A percentile compares a stretch with the other conserved stretches of the same genome.
These are phyloP conservation scores for Cystobasidiaceae sp. DNA, from an alignment of 1,284 basidiomycete species.

Conservation along the genomic window DNA sequence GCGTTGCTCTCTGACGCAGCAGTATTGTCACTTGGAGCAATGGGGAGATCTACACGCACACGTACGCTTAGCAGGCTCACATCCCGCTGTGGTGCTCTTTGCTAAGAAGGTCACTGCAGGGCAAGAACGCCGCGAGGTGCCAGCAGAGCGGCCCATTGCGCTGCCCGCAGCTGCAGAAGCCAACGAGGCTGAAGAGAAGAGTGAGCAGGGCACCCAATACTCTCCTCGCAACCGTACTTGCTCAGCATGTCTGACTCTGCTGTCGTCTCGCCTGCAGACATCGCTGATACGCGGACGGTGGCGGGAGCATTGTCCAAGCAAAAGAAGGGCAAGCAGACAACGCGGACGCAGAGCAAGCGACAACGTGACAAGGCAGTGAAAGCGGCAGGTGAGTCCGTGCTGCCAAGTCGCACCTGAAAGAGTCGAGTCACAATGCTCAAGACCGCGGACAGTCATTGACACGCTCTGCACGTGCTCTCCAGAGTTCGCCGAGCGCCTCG, in stretches of 20 bases:
- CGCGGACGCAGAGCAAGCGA: slow-evolving; percentile 9
- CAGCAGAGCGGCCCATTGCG: slow-evolving; percentile 6
- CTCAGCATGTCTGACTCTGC: too few species aligned
- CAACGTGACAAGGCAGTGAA: slow-evolving; percentile 27
- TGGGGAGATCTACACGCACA: slow-evolving; percentile 14
- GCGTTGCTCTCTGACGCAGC: not conserved
- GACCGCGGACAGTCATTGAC: not conserved
- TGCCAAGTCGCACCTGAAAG: too few species aligned
- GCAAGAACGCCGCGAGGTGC: slow-evolving; percentile 18
- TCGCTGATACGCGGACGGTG: slow-evolving; percentile 14
- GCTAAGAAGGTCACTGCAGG: not conserved
- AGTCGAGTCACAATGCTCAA: not conserved
- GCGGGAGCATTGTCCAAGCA: slow-evolving; percentile 16
- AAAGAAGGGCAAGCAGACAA: not conserved
- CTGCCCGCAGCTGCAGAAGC: slow-evolving; percentile 7
- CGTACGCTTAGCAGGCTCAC: not conserved
- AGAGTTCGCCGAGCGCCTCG: slow-evolving; percentile 25
- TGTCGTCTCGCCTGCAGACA: too few species aligned
- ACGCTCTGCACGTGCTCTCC: not conserved
- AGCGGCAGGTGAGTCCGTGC: slow-evolving; percentile 15
- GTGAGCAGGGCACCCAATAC: too few species aligned
- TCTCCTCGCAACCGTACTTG: too few species aligned
- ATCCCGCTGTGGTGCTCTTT: not conserved
- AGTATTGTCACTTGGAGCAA: not conserved
- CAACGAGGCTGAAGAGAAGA: slow-evolving; percentile 4